phyloP scores from a whole-genome alignment of 352 stramenopile species.

The Blastocystis sp. region DNA sequence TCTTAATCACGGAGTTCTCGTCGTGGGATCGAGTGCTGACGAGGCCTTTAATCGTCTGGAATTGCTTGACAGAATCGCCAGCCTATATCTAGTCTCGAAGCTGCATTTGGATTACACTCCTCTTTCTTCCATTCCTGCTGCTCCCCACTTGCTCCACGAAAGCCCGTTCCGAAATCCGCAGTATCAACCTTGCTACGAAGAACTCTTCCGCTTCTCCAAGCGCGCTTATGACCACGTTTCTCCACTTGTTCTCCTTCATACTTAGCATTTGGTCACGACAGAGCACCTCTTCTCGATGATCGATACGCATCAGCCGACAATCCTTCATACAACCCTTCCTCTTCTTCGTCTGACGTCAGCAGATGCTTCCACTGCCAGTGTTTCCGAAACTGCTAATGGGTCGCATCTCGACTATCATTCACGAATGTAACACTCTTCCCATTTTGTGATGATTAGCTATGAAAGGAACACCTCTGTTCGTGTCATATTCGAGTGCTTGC shows the following conservation, averaged over 20 bases:
- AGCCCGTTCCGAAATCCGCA: no score
- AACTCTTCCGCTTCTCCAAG: slow-evolving; percentile 14
- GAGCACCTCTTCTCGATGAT: slow-evolving; percentile 41
- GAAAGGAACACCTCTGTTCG: background rate
- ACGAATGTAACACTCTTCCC: background rate
- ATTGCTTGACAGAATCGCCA: slow-evolving; percentile 22
- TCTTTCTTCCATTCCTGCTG: background rate
- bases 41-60: slow-evolving; percentile 39
- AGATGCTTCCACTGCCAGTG: background rate
- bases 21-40: slow-evolving; percentile 5
- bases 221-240: slow-evolving; percentile 45
- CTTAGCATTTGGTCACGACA: slow-evolving; percentile 21
- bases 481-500: slow-evolving; percentile 40
- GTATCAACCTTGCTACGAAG: background rate
- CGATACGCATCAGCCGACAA: background rate
- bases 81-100: background rate
- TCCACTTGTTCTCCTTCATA: background rate
- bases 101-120: background rate
- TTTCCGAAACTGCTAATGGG: background rate
- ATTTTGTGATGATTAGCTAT: slow-evolving; percentile 1
- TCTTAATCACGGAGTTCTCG: slow-evolving; percentile 41
- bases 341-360: background rate
- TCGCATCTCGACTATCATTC: background rate
- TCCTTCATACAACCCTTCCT: background rate
- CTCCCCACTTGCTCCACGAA: no score